Evolutionary conservation across 352 stramenopile genomes (phyloP).

Genomic region (Phytophthora pini): DNA sequence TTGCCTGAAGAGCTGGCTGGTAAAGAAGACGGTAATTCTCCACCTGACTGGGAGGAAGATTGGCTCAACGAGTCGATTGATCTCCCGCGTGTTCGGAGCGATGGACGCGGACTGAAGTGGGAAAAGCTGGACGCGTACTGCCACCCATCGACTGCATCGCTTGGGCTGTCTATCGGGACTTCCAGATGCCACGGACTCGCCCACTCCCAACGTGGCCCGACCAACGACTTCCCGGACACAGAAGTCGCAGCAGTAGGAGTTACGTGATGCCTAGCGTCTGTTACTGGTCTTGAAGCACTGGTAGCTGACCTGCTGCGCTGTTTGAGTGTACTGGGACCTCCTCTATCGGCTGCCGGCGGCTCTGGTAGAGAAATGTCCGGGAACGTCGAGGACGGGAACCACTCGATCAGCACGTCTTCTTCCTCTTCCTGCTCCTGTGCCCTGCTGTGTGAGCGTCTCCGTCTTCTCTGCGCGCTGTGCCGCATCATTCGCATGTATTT

Average conservation of each 20-base stretch:
- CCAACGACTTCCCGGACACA: slow-evolving; percentile 3
- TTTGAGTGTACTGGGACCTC: slow-evolving; percentile 1
- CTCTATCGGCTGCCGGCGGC: not conserved
- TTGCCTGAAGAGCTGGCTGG: slow-evolving; percentile 43
- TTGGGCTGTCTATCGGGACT: slow-evolving; percentile 13
- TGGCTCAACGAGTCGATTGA: slow-evolving; percentile 35
- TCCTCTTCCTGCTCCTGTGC: slow-evolving; percentile 12
- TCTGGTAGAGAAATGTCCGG: slow-evolving; percentile 61
- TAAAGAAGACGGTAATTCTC: slow-evolving; percentile 30
- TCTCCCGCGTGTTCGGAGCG: slow-evolving; percentile 25
- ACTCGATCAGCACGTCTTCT: slow-evolving; percentile 39
- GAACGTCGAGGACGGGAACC: slow-evolving; percentile 53
- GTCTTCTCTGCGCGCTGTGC: slow-evolving; percentile 12
- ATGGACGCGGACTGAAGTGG: slow-evolving; percentile 48
- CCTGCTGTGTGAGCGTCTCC: slow-evolving; percentile 5
- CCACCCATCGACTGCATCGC: slow-evolving; percentile 60
- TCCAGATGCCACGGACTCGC: slow-evolving; percentile 79
- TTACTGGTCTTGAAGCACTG: slow-evolving; percentile 1
- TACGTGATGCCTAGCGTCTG: not conserved
- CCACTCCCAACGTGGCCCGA: slow-evolving; percentile 61
- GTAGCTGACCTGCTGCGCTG: slow-evolving; percentile 37
- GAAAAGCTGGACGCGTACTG: slow-evolving; percentile 71
- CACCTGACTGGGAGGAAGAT: not conserved
- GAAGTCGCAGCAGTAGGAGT: slow-evolving; percentile 11
- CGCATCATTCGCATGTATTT: slow-evolving; percentile 67